phyloP scores from a whole-genome alignment of 257 asterid genomes.

The Lantana camara region DNA sequence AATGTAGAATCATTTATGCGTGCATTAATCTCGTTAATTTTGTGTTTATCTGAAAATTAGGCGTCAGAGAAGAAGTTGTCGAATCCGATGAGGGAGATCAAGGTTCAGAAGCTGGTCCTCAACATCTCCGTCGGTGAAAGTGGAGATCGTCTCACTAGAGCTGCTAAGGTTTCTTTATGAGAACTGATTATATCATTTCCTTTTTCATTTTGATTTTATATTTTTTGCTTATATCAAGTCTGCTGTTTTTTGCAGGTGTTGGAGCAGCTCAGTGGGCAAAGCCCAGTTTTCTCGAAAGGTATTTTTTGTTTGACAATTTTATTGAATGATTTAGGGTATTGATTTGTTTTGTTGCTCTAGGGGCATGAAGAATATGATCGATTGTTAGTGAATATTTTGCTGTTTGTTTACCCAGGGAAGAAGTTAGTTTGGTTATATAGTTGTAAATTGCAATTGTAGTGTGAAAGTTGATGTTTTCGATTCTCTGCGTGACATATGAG shows the following conservation, averaged over 20 bases:
- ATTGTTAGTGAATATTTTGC: neutral
- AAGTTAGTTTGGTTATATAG: neutral
- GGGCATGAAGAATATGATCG: neutral
- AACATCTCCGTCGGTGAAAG: slow-evolving; percentile 51
- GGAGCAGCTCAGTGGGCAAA: slow-evolving; percentile 50
- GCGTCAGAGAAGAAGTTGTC: slow-evolving; percentile 48
- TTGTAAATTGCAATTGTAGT: neutral
- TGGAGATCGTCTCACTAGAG: slow-evolving; percentile 51
- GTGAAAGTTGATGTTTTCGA: neutral
- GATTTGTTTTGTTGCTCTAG: neutral
- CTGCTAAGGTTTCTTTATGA: slow-evolving; percentile 34
- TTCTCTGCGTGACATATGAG: neutral
- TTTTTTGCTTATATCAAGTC: neutral
- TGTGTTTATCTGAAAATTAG: slow-evolving; percentile 20
- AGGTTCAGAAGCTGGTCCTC: slow-evolving; percentile 49
- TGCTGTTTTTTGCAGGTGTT: slow-evolving; percentile 28
- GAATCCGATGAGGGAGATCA: slow-evolving; percentile 49
- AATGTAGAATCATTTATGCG: neutral
- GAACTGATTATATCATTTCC: neutral
- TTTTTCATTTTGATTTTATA: neutral
- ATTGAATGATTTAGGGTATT: neutral
- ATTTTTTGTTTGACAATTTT: neutral
- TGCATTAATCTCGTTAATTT: neutral
- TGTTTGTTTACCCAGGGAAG: neutral
- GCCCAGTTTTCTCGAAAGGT: slow-evolving; percentile 48